A percentile compares a stretch with the other conserved stretches of the same genome.
Evolutionary conservation across 2,329 filamentous ascomycete genomes (phyloP).

Genomic region (Alternaria ethzedia): DNA sequence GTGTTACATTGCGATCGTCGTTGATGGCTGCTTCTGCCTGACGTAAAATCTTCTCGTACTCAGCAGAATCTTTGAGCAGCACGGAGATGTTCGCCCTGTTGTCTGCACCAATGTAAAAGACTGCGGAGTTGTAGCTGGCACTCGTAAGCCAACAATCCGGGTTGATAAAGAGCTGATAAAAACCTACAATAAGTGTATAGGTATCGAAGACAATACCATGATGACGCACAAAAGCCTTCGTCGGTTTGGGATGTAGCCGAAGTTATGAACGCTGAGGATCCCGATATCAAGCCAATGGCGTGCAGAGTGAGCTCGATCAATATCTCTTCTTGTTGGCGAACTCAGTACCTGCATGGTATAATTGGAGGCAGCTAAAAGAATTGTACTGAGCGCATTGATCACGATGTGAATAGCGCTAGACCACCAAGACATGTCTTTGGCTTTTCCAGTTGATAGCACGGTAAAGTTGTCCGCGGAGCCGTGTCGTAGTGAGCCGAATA

Average conservation of each 20-base stretch:
- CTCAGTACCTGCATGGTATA: constrained; percentile 37
- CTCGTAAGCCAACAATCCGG: not conserved
- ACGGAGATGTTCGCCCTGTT: not conserved
- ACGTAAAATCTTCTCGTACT: not conserved
- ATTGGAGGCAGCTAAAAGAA: constrained; percentile 28
- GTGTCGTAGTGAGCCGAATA: not conserved
- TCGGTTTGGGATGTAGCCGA: constrained; percentile 16
- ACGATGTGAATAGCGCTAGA: constrained; percentile 49
- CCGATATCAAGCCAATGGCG: constrained; percentile 52
- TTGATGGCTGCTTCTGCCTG: not conserved
- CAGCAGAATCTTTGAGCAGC: not conserved
- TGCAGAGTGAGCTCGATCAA: constrained; percentile 29
- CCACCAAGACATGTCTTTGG: not conserved
- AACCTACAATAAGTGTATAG: constrained; percentile 49
- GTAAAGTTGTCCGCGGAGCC: not conserved
- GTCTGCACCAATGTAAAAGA: not conserved
- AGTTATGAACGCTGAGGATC: constrained; percentile 51
- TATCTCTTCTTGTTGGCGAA: constrained; percentile 30
- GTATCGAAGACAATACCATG: constrained; percentile 39
- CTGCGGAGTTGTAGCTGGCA: not conserved
- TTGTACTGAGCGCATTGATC: constrained; percentile 55
- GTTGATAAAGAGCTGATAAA: constrained; percentile 19
- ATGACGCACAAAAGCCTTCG: constrained; percentile 12
- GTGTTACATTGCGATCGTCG: not conserved
- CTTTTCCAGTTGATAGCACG: not conserved